Percentiles rank a stretch among this genome's conserved stretches.
Evolutionary conservation across 2,329 filamentous ascomycete species (phyloP).

Genomic region (Xylaria sp.): DNA sequence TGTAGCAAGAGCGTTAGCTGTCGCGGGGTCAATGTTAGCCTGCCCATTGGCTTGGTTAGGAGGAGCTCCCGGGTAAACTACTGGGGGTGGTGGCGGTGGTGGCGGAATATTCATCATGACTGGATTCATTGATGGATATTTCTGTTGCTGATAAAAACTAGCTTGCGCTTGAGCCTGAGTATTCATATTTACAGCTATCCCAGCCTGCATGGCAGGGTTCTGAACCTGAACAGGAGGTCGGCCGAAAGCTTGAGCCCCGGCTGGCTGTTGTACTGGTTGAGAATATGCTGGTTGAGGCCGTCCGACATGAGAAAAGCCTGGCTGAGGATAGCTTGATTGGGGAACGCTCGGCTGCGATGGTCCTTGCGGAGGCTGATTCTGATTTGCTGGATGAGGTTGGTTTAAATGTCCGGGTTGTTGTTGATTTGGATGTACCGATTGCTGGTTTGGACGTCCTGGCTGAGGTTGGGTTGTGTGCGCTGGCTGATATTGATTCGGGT

Average conservation of each 20-base stretch:
- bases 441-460: background rate
- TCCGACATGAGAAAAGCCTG: background rate
- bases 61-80: background rate
- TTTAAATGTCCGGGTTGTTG: slow-evolving; percentile 10
- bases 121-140: slow-evolving; percentile 31
- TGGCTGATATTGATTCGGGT: slow-evolving; percentile 4
- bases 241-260: slow-evolving; percentile 41
- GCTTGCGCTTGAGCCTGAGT: slow-evolving; percentile 37
- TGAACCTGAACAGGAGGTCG: slow-evolving; percentile 46
- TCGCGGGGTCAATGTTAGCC: slow-evolving; percentile 20
- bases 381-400: background rate
- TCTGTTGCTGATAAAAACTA: slow-evolving; percentile 32
- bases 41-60: slow-evolving; percentile 31
- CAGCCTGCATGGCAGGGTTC: slow-evolving; percentile 37
- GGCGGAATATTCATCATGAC: slow-evolving; percentile 21
- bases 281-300: slow-evolving; percentile 1
- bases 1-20: slow-evolving; percentile 15
- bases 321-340: background rate
- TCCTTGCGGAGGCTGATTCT: background rate
- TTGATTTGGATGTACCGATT: background rate
- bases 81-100: slow-evolving; percentile 31
- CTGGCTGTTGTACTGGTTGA: slow-evolving; percentile 38
- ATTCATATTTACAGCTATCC: slow-evolving; percentile 36
- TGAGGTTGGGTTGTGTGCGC: background rate
- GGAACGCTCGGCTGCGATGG: slow-evolving; percentile 9